These are phyloP conservation scores for Amanita pseudoporphyria DNA, from an alignment of 768 basidiomycete genomes.

Conservation along the genomic window DNA sequence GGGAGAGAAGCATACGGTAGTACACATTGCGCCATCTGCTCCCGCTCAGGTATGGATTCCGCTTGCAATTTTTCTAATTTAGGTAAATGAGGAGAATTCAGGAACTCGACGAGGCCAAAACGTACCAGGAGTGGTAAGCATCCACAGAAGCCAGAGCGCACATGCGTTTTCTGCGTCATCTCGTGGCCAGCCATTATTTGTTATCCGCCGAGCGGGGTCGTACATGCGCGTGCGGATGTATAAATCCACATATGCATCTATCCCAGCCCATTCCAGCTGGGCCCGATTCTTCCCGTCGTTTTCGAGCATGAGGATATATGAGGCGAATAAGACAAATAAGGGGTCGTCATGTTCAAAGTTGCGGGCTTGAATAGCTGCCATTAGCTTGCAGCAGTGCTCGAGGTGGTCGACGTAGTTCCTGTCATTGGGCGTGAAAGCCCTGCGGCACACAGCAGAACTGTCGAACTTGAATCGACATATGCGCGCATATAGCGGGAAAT, in stretches of 20 bases:
- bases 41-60: constrained; percentile 18
- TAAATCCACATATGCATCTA: constrained; percentile 33
- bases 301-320: constrained; percentile 50
- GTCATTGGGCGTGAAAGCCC: constrained; percentile 31
- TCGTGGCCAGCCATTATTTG: constrained; percentile 44
- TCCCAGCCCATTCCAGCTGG: constrained; percentile 44
- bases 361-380: constrained; percentile 26
- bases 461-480: constrained; percentile 56
- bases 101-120: background rate
- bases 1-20: constrained; percentile 32
- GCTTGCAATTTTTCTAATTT: constrained; percentile 17
- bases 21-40: constrained; percentile 19
- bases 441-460: constrained; percentile 35
- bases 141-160: constrained; percentile 58
- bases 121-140: constrained; percentile 34
- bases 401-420: constrained; percentile 26
- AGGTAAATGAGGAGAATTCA: constrained; percentile 1
- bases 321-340: constrained; percentile 31
- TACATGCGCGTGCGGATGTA: constrained; percentile 40
- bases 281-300: constrained; percentile 57
- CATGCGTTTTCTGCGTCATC: constrained; percentile 40
- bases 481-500: constrained; percentile 35
- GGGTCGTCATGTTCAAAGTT: constrained; percentile 19
- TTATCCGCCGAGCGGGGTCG: constrained; percentile 18
- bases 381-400: constrained; percentile 24